Conservation (phyloP, 2,329 filamentous ascomycete species). For the Cladosporium sp. region DNA sequence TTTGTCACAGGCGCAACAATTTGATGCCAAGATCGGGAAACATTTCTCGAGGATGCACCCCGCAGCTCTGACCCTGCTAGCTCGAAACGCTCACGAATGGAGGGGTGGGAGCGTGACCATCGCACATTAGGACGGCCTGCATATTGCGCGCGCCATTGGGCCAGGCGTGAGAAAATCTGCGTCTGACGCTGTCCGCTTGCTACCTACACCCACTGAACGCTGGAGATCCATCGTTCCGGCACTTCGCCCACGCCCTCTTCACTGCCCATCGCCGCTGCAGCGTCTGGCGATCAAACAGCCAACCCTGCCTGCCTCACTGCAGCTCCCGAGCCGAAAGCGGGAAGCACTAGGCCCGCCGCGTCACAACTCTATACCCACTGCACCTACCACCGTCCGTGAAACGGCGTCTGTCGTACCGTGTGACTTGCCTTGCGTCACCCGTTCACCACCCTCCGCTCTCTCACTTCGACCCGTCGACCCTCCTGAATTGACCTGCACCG, state of each 20-base stretch:
- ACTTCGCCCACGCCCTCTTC: no score
- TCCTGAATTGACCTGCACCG: background rate
- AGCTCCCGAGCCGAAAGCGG: background rate
- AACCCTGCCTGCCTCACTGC: background rate
- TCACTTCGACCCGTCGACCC: background rate
- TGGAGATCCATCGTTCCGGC: no score
- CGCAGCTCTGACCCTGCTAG: conserved; percentile 9
- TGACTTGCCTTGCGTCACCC: background rate
- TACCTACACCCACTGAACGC: no score
- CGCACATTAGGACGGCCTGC: background rate
- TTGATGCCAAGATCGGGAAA: conserved; percentile 8
- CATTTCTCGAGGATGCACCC: conserved; percentile 5
- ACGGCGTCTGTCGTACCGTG: conserved; percentile 1
- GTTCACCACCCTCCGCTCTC: background rate
- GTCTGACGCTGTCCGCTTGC: no score
- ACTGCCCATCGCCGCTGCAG: no score
- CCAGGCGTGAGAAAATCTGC: no score
- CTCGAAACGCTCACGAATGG: background rate
- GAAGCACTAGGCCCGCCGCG: background rate
- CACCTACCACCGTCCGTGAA: conserved; percentile 1
- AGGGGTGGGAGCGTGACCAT: conserved; percentile 10
- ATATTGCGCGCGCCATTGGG: conserved; percentile 2
- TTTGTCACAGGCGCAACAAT: background rate
- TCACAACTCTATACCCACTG: conserved; percentile 9
- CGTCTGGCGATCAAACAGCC: no score